Conservation (phyloP, 2,329 filamentous ascomycete species). For the Exserohilum rostratum region DNA sequence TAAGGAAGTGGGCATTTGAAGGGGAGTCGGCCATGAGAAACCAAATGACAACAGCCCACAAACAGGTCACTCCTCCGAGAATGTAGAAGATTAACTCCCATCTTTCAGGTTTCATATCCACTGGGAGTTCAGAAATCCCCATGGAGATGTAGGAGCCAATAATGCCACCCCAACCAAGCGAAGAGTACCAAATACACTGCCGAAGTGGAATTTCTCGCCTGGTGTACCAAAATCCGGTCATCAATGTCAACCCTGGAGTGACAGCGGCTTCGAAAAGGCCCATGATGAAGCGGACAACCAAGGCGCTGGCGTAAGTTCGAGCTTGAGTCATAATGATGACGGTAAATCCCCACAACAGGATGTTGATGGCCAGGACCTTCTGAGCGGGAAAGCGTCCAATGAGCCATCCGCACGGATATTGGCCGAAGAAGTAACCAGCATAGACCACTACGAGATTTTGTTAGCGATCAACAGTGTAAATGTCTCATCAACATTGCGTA, state of each 20-base stretch:
- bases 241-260: slow-evolving; percentile 65
- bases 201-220: slow-evolving; percentile 66
- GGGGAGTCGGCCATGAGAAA: slow-evolving; percentile 60
- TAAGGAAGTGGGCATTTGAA: slow-evolving; percentile 31
- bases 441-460: slow-evolving; percentile 38
- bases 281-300: slow-evolving; percentile 47
- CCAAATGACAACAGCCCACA: slow-evolving; percentile 52
- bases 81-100: slow-evolving; percentile 64
- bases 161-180: slow-evolving; percentile 63
- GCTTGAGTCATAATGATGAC: slow-evolving; percentile 46
- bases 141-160: slow-evolving; percentile 66
- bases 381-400: slow-evolving; percentile 49
- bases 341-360: slow-evolving; percentile 44
- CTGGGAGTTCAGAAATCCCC: slow-evolving; percentile 47
- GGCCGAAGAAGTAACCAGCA: slow-evolving; percentile 51
- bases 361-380: slow-evolving; percentile 41
- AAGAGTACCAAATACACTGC: slow-evolving; percentile 51
- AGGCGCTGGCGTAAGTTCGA: slow-evolving; percentile 39
- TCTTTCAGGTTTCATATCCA: slow-evolving; percentile 12
- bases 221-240: slow-evolving; percentile 71
- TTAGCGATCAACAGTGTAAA: background rate
- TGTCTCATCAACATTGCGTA: background rate
- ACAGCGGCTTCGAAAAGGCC: slow-evolving; percentile 57
- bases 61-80: slow-evolving; percentile 48
- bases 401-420: slow-evolving; percentile 52